A percentile compares a stretch with the other conserved stretches of the same genome.
phyloP scores from a whole-genome alignment of 2,329 filamentous ascomycete species.

The Pseudogymnoascus sp. region DNA sequence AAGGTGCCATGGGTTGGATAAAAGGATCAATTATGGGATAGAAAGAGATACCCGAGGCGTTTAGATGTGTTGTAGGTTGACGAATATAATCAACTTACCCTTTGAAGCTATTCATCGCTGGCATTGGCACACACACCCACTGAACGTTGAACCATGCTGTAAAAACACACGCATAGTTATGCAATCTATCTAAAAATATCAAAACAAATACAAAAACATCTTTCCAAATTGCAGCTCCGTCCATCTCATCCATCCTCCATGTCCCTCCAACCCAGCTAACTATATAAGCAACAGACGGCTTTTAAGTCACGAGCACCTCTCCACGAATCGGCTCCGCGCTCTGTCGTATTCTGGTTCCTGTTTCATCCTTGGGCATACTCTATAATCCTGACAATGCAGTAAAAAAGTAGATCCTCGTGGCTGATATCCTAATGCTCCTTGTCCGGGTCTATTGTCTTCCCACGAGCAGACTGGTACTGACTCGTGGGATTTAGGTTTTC shows the following conservation, averaged over 20 bases:
- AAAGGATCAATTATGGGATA: slow-evolving; percentile 4
- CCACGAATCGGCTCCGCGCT: slow-evolving; percentile 1
- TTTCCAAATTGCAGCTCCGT: background rate
- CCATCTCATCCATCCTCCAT: background rate
- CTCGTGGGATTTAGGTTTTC: background rate
- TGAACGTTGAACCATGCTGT: background rate
- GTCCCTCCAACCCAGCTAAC: background rate
- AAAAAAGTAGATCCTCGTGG: slow-evolving; percentile 5
- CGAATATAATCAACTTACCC: background rate
- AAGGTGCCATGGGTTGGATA: background rate
- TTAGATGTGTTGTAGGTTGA: background rate
- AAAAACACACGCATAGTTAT: background rate
- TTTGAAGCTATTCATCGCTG: background rate
- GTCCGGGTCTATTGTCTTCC: slow-evolving; percentile 6
- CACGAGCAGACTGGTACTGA: slow-evolving; percentile 9
- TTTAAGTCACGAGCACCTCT: slow-evolving; percentile 3
- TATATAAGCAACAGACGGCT: background rate
- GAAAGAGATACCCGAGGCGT: slow-evolving; percentile 4
- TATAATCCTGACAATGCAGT: slow-evolving; percentile 9
- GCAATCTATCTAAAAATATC: slow-evolving; percentile 5
- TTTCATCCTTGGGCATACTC: slow-evolving; percentile 5
- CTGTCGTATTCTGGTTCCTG: background rate
- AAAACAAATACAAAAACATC: slow-evolving; percentile 6
- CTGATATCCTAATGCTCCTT: background rate
- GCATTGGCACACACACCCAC: background rate